These are phyloP conservation scores for Penicillium brasilianum DNA, from an alignment of 2,329 filamentous ascomycete species.

Conservation along the genomic window DNA sequence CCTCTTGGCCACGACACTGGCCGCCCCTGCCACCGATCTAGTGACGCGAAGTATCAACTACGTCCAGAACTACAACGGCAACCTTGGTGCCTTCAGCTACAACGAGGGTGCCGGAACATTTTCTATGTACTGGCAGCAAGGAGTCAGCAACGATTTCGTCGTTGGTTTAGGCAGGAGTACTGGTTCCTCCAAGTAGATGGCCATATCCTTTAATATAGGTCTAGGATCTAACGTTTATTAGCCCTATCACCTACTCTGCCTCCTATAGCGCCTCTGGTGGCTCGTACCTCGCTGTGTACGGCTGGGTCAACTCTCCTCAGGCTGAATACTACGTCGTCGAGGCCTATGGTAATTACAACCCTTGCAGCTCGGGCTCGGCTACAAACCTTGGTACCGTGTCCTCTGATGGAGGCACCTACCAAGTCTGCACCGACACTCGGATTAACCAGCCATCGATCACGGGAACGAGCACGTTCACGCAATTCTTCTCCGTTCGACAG, in stretches of 20 bases:
- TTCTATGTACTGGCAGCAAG: constrained; percentile 19
- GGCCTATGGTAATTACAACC: constrained; percentile 15
- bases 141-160: constrained; percentile 15
- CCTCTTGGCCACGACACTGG: constrained; percentile 12
- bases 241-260: constrained; percentile 18
- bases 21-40: constrained; percentile 9
- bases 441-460: constrained; percentile 16
- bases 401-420: constrained; percentile 17
- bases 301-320: constrained; percentile 18
- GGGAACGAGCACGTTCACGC: constrained; percentile 17
- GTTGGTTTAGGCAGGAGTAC: constrained; percentile 17
- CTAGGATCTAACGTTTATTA: constrained; percentile 7
- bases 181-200: constrained; percentile 11
- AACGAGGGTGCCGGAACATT: constrained; percentile 13
- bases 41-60: constrained; percentile 14
- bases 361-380: constrained; percentile 12
- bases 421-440: constrained; percentile 17
- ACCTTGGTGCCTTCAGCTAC: constrained; percentile 19
- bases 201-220: neutral
- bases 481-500: constrained; percentile 19
- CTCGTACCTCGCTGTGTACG: constrained; percentile 17
- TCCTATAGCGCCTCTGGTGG: constrained; percentile 10
- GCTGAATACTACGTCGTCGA: constrained; percentile 19
- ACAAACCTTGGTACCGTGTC: constrained; percentile 12
- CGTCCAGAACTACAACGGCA: constrained; percentile 18